Base-by-base conservation (phyloP, 2,329 filamentous ascomycete species). In the Emergomyces pasteurianus region DNA sequence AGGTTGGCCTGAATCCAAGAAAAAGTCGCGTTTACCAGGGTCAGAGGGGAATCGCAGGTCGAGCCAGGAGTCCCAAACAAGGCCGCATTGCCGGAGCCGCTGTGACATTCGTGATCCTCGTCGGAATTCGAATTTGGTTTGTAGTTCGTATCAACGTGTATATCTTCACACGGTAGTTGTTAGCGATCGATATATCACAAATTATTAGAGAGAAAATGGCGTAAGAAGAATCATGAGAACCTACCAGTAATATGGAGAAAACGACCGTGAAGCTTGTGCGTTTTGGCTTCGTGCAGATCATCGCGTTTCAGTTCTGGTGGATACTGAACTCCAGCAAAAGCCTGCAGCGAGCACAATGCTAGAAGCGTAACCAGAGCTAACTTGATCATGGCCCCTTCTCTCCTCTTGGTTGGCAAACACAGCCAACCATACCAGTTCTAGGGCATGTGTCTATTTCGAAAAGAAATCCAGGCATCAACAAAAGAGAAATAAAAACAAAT, bases 111-210 rank as follows among this genome's bases (percentile, higher is more conserved):
- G 64, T 83, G 76, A 36, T 83, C 81, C 66, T 84, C 80, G 43
- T 82, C 79, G 52, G 88, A 88, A 28, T 88, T 88, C 12, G 89
- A 83, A 72, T 92, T 87, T 8, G 83, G 75, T 74, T 90, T 86
- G 80, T 96, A 99, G 75, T 89, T 89, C 50, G 84, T 83, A 73
- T 99, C 94, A 54, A 91, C 90, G 70, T 99, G 94, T 67, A 97
- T 83, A 76, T 99, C 94, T 96, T 21, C 36, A n/a, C 36, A n/a
- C 2, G 49, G 31, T 54, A 50, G 26, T 21, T 56, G 52, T 63
- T 21, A 60, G 55, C 31, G 7, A 59, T 23, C 40, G 12, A 57
- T 54, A 56, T 60, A 63, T 62, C 47, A 62, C 65, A n/a, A 5
- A 2, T 38, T 54, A 31, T 36, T 36, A 36, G 34, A 36, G 4